phyloP scores from a whole-genome alignment of 495 filamentous ascomycete genomes.

The Saxispiralis lemnorum region DNA sequence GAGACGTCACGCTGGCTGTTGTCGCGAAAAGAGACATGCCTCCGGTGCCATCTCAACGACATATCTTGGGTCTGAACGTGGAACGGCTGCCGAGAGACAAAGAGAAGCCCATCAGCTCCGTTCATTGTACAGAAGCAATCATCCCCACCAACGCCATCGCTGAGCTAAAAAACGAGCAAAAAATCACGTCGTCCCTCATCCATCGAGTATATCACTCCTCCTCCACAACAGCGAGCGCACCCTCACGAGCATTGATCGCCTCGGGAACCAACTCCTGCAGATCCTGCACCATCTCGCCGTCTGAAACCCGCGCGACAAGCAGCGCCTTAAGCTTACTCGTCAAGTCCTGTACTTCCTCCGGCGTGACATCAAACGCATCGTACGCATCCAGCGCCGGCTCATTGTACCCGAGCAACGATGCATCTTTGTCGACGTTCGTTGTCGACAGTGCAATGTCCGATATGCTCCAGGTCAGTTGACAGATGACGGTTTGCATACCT shows the following conservation, averaged over 20 bases:
- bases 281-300: constrained; percentile 13
- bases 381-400: constrained; percentile 1
- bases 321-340: constrained; percentile 3
- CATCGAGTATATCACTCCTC: no score
- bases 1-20: no score
- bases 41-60: no score
- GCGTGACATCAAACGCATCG: constrained; percentile 1
- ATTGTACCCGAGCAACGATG: constrained; percentile 3
- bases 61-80: no score
- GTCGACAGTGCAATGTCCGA: not conserved
- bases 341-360: not conserved
- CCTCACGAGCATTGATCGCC: not conserved
- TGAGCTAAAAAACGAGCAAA: not conserved
- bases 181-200: no score
- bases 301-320: constrained; percentile 4
- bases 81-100: no score
- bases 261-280: constrained; percentile 1
- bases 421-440: constrained; percentile 2
- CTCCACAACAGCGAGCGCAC: no score
- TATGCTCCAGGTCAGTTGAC: not conserved
- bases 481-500: constrained; percentile 10
- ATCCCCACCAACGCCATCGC: not conserved
- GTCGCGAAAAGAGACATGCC: no score
- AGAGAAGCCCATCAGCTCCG: no score
- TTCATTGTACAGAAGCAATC: not conserved